Conservation (phyloP, 2,329 filamentous ascomycete genomes). For the Aspergillus fischeri region DNA sequence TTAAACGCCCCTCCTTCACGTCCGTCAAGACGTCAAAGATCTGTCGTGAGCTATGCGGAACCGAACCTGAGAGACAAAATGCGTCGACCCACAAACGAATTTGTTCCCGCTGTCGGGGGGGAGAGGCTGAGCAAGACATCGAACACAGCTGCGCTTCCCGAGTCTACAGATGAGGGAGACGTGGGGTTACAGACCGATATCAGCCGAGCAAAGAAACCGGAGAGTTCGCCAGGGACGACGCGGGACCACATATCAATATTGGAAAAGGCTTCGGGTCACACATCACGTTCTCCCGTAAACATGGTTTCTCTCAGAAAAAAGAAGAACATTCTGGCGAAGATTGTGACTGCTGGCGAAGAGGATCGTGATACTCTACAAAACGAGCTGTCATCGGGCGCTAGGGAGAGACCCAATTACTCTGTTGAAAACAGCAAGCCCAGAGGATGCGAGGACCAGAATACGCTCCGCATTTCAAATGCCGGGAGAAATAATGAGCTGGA, state of each 20-base stretch:
- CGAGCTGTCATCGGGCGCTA: not conserved
- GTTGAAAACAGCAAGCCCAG: not conserved
- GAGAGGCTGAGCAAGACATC: constrained; percentile 44
- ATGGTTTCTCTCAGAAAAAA: constrained; percentile 30
- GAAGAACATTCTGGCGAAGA: constrained; percentile 22
- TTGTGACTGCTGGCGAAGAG: constrained; percentile 4
- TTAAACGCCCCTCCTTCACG: constrained; percentile 52
- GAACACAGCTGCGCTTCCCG: constrained; percentile 26
- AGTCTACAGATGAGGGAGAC: constrained; percentile 6
- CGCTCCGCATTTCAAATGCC: not conserved
- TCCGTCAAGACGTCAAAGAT: constrained; percentile 62
- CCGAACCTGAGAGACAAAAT: constrained; percentile 79
- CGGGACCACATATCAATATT: constrained; percentile 16
- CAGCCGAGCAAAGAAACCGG: constrained; percentile 2
- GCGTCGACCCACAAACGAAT: constrained; percentile 71
- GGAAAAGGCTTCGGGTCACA: constrained; percentile 7
- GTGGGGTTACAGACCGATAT: constrained; percentile 1
- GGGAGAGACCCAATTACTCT: not conserved
- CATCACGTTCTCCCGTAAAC: constrained; percentile 16
- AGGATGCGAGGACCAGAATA: not conserved
- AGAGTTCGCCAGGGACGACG: constrained; percentile 12
- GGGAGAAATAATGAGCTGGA: not conserved
- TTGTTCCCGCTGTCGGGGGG: constrained; percentile 69
- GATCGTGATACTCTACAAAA: not conserved
- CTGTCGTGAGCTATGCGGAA: constrained; percentile 74